Conservation (phyloP, 495 filamentous ascomycete genomes). For the Xylaria castorea region DNA sequence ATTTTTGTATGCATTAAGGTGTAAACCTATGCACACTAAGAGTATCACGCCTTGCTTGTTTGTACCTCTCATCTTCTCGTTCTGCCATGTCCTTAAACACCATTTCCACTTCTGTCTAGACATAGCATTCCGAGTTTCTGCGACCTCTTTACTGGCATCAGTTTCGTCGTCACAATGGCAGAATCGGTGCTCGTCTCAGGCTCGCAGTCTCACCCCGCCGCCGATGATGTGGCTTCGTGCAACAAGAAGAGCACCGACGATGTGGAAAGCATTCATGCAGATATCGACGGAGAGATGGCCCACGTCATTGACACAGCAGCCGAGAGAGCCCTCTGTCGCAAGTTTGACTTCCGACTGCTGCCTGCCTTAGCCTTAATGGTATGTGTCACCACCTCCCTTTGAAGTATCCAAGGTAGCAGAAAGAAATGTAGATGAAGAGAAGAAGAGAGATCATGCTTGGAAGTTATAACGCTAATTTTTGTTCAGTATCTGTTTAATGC, state of each 20-base stretch:
- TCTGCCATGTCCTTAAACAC: background rate
- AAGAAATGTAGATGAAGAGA: background rate
- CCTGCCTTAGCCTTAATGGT: constrained; percentile 71
- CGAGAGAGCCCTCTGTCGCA: constrained; percentile 67
- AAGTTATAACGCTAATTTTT: constrained; percentile 13
- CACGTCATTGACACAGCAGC: constrained; percentile 49
- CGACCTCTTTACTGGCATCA: background rate
- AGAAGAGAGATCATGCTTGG: background rate
- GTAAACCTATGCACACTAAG: background rate
- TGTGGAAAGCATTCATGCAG: constrained; percentile 31
- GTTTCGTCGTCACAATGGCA: constrained; percentile 1
- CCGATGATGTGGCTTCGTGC: constrained; percentile 19
- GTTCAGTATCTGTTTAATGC: constrained; percentile 63
- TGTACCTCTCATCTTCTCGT: background rate
- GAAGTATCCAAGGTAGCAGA: background rate
- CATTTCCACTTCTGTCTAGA: background rate
- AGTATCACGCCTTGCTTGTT: background rate
- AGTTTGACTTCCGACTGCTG: constrained; percentile 67
- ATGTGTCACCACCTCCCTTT: constrained; percentile 30
- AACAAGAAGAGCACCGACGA: constrained; percentile 31
- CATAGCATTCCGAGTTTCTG: background rate
- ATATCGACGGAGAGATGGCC: constrained; percentile 25
- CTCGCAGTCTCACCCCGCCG: background rate
- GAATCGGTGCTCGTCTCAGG: background rate
- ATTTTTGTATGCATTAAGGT: background rate